A percentile compares a stretch with the other conserved stretches of the same genome.
phyloP scores from a whole-genome alignment of 257 asterid species.

The Echium plantagineum region DNA sequence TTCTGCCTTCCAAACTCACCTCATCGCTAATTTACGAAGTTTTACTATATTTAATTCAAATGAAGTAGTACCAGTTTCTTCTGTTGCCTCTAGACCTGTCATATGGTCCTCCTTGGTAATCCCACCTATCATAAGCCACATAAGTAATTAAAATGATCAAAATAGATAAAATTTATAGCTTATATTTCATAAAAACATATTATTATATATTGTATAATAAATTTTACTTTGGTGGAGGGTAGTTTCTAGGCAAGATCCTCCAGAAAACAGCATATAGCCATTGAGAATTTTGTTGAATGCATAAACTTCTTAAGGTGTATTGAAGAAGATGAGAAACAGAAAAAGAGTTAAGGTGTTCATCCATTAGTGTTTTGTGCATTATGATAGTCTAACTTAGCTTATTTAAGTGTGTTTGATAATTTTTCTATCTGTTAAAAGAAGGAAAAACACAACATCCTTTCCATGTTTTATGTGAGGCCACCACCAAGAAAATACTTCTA shows the following conservation, averaged over 20 bases:
- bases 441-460: constrained; percentile 67
- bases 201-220: too few relatives aligned
- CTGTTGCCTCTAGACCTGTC: constrained; percentile 97
- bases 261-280: constrained; percentile 99
- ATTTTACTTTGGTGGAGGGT: constrained; percentile 91
- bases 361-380: constrained; percentile 22
- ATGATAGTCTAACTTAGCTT: background rate
- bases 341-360: constrained; percentile 71
- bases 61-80: constrained; percentile 61
- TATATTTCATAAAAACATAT: background rate
- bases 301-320: constrained; percentile 86
- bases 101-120: constrained; percentile 76
- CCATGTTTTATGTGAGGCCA: constrained; percentile 60
- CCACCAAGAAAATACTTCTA: constrained; percentile 22
- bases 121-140: constrained; percentile 50
- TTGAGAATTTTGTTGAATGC: constrained; percentile 81
- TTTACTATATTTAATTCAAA: background rate
- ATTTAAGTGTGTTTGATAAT: background rate
- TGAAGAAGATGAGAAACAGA: constrained; percentile 96
- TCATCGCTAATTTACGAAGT: too few relatives aligned
- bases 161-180: background rate
- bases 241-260: constrained; percentile 96
- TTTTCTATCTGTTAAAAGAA: constrained; percentile 11
- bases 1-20: too few relatives aligned
- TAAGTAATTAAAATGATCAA: background rate